Evolutionary conservation across 2,329 filamentous ascomycete species (phyloP).

Genomic region (Shiraia bambusicola): DNA sequence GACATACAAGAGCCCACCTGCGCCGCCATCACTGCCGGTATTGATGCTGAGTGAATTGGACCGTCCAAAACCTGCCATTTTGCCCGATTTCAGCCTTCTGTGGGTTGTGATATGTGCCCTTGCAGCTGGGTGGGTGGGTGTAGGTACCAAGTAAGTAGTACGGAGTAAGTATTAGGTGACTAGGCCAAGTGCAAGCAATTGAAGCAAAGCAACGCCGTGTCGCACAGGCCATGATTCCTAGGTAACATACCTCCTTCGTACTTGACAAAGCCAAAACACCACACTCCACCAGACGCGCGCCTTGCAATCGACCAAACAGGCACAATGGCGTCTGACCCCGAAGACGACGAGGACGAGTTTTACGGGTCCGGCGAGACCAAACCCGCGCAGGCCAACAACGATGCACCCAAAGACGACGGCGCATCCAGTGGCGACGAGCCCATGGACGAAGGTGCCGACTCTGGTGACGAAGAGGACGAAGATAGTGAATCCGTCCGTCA

Average conservation of each 20-base stretch:
- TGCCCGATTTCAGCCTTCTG: too few species aligned
- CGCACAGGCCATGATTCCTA: conserved; percentile 24
- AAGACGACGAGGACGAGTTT: conserved; percentile 56
- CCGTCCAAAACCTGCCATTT: conserved; percentile 49
- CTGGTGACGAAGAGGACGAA: conserved; percentile 50
- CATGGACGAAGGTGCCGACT: conserved; percentile 49
- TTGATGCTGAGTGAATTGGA: conserved; percentile 58
- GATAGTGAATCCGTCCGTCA: conserved; percentile 47
- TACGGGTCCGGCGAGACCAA: conserved; percentile 45
- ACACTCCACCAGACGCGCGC: neutral
- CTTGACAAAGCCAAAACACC: neutral
- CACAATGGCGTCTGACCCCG: conserved; percentile 54
- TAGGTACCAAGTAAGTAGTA: too few species aligned
- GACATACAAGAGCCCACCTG: conserved; percentile 52
- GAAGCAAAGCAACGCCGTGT: neutral
- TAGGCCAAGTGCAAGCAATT: too few species aligned
- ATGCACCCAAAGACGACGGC: conserved; percentile 30
- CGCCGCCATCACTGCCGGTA: conserved; percentile 51
- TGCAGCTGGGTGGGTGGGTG: too few species aligned
- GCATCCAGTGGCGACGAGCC: conserved; percentile 45
- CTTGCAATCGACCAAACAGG: conserved; percentile 2
- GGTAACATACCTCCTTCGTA: too few species aligned
- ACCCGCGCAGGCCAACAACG: conserved; percentile 23
- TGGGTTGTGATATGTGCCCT: too few species aligned
- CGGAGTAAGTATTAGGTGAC: too few species aligned